Evolutionary conservation across 2,329 filamentous ascomycete species (phyloP).

Genomic region (Aspergillus versicolor): DNA sequence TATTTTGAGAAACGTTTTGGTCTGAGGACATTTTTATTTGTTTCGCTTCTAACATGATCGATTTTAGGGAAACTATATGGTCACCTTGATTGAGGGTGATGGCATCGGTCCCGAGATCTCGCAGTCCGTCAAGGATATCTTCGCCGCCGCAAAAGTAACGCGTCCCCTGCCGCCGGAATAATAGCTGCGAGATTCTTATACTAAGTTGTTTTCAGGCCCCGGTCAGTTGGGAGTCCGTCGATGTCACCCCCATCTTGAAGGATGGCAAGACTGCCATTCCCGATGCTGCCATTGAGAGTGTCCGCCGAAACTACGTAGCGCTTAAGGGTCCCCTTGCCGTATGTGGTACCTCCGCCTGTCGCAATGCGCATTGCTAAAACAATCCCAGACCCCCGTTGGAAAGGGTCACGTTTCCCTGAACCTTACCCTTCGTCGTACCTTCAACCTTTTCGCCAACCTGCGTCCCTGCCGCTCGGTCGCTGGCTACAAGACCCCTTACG

Average conservation of each 20-base stretch:
- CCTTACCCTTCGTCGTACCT: constrained; percentile 95
- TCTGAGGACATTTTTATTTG: neutral
- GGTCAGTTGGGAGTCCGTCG: constrained; percentile 94
- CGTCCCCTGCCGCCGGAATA: neutral
- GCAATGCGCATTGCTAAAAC: constrained; percentile 25
- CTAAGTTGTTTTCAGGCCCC: constrained; percentile 63
- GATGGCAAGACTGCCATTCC: constrained; percentile 96
- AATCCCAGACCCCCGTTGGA: constrained; percentile 77
- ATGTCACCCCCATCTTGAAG: constrained; percentile 90
- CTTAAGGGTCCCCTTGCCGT: constrained; percentile 97
- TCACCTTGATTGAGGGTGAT: constrained; percentile 97
- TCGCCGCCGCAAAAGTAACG: constrained; percentile 82
- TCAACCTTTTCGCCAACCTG: constrained; percentile 99
- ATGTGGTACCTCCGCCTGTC: constrained; percentile 40
- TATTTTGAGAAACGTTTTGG: constrained; percentile 5
- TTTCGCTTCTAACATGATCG: constrained; percentile 14
- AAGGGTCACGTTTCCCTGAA: constrained; percentile 99
- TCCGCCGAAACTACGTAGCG: constrained; percentile 93
- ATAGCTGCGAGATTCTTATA: constrained; percentile 8
- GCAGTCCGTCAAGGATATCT: constrained; percentile 98
- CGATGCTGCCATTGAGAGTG: constrained; percentile 86
- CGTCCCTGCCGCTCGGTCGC: constrained; percentile 96
- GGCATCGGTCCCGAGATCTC: constrained; percentile 98
- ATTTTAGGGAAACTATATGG: constrained; percentile 83
- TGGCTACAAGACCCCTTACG: constrained; percentile 98